phyloP scores from a whole-genome alignment of 1,284 basidiomycete genomes.

The Paramarasmius palmivorus region DNA sequence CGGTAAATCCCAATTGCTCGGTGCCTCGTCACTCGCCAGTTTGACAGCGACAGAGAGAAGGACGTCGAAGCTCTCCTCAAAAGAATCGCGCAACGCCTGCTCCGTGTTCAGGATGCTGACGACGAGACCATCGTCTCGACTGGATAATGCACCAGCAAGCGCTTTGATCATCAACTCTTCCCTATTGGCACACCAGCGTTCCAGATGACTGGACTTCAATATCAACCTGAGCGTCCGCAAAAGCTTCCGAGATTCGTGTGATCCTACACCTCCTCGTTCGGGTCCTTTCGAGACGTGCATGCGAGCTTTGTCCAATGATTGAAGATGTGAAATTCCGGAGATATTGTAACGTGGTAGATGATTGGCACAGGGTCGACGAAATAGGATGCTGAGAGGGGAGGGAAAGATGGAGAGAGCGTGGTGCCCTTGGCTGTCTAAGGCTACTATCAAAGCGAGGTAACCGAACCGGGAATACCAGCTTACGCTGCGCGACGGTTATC shows the following conservation, averaged over 20 bases:
- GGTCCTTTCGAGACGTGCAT: too few species aligned
- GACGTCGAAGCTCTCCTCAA: slow-evolving; percentile 57
- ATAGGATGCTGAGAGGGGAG: slow-evolving; percentile 63
- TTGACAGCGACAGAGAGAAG: slow-evolving; percentile 46
- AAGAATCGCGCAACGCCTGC: slow-evolving; percentile 55
- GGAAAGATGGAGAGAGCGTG: slow-evolving; percentile 65
- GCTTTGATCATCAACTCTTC: slow-evolving; percentile 69
- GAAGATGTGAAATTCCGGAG: slow-evolving; percentile 60
- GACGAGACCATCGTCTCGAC: slow-evolving; percentile 32
- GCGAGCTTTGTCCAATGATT: too few species aligned
- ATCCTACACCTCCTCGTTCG: slow-evolving; percentile 16
- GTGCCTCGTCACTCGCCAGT: slow-evolving; percentile 24
- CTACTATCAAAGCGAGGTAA: too few species aligned
- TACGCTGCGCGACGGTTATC: slow-evolving; percentile 37
- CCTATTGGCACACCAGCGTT: slow-evolving; percentile 67
- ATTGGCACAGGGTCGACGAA: slow-evolving; percentile 51
- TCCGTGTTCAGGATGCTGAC: slow-evolving; percentile 71
- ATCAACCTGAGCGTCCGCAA: slow-evolving; percentile 75
- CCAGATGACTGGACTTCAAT: slow-evolving; percentile 55
- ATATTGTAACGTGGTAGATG: slow-evolving; percentile 58
- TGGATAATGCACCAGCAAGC: slow-evolving; percentile 39
- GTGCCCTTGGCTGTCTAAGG: slow-evolving; percentile 52
- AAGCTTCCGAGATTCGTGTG: slow-evolving; percentile 76
- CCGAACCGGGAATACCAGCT: too few species aligned
- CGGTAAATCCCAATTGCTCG: slow-evolving; percentile 34